Conservation (phyloP, 2,329 filamentous ascomycete species). For the Cordyceps javanica region DNA sequence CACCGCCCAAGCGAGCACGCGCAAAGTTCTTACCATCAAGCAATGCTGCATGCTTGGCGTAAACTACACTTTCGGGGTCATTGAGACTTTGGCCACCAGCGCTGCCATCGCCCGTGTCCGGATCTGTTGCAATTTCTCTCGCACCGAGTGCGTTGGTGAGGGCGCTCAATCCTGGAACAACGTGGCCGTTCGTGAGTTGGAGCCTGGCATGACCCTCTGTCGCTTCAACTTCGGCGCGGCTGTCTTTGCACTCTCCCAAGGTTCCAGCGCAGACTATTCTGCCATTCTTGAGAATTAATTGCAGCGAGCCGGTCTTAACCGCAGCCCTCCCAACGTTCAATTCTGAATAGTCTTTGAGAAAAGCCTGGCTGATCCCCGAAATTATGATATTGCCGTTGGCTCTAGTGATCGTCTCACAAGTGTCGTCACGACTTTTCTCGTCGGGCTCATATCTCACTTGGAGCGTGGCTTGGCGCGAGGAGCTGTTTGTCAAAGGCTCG, state of each 20-base stretch:
- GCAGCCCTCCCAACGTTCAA: not conserved
- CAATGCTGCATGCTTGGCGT: constrained; percentile 35
- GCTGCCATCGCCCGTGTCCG: constrained; percentile 40
- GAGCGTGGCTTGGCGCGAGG: constrained; percentile 13
- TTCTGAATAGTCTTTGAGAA: constrained; percentile 22
- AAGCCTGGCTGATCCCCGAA: constrained; percentile 31
- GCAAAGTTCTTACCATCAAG: constrained; percentile 35
- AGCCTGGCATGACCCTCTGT: constrained; percentile 24
- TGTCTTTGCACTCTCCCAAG: not conserved
- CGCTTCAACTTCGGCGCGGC: constrained; percentile 23
- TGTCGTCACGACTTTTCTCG: constrained; percentile 14
- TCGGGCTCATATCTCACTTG: constrained; percentile 20
- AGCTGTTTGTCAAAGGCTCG: not conserved
- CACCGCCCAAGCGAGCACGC: constrained; percentile 36
- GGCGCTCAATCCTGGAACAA: constrained; percentile 44
- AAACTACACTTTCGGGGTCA: constrained; percentile 25
- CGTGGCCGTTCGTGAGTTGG: constrained; percentile 37
- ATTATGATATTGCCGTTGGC: constrained; percentile 26
- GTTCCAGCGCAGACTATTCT: not conserved
- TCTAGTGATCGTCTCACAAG: constrained; percentile 21
- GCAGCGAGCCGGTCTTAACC: not conserved
- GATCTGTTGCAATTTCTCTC: constrained; percentile 40
- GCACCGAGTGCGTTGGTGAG: constrained; percentile 43
- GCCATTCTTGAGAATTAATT: not conserved
- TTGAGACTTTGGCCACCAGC: constrained; percentile 22